phyloP scores from a whole-genome alignment of 2,329 filamentous ascomycete genomes.

The Magnaporthales sp. region DNA sequence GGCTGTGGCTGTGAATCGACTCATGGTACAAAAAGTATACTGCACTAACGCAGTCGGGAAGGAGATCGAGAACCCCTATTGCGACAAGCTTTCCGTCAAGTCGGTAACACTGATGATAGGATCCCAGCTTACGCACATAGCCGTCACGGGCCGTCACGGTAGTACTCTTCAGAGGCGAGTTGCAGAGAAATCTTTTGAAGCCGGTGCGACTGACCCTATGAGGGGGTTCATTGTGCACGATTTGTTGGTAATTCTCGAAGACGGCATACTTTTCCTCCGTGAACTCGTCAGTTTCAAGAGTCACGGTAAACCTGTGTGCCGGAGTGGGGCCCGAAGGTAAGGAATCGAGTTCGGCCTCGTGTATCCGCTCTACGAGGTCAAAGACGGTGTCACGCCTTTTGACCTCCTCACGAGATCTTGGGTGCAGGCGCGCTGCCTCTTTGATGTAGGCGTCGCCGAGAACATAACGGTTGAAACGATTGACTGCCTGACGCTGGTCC shows the following conservation, averaged over 20 bases:
- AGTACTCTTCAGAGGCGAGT: conserved; percentile 51
- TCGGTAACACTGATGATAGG: conserved; percentile 75
- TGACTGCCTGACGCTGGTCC: conserved; percentile 67
- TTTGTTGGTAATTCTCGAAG: conserved; percentile 66
- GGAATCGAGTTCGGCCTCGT: conserved; percentile 53
- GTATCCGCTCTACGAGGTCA: conserved; percentile 55
- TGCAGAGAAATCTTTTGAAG: conserved; percentile 67
- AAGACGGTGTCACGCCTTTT: conserved; percentile 60
- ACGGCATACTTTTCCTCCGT: conserved; percentile 68
- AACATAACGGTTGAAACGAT: conserved; percentile 63
- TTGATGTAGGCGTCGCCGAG: conserved; percentile 60
- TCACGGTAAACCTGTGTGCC: conserved; percentile 59
- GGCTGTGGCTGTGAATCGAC: conserved; percentile 58
- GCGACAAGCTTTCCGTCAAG: conserved; percentile 69
- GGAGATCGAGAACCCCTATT: conserved; percentile 66
- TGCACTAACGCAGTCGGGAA: conserved; percentile 69
- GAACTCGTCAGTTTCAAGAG: conserved; percentile 60
- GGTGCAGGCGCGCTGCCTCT: conserved; percentile 54
- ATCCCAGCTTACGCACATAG: conserved; percentile 51
- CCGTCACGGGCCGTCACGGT: conserved; percentile 36
- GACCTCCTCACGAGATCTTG: conserved; percentile 57
- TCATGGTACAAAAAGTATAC: conserved; percentile 80
- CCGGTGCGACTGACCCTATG: conserved; percentile 48
- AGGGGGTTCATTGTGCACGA: conserved; percentile 61
- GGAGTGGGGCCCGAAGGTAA: conserved; percentile 53